A percentile compares a stretch with the other conserved stretches of the same genome.
phyloP scores from a whole-genome alignment of 345 rosid genomes.

The Eucalyptus erythrocorys region DNA sequence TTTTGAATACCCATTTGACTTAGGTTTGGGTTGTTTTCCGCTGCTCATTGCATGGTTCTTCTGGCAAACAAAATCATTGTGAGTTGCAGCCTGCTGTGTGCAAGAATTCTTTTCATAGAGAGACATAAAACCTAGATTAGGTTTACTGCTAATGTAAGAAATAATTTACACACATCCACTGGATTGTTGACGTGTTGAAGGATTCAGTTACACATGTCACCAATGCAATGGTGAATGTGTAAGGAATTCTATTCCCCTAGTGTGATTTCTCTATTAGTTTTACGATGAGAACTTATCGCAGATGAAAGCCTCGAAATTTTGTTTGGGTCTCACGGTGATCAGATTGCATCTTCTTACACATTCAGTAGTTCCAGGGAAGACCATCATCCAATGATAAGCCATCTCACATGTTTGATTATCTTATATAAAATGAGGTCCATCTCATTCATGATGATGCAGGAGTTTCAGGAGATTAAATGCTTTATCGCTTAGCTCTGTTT shows the following conservation, averaged over 20 bases:
- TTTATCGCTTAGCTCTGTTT: neutral
- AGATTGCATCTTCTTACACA: neutral
- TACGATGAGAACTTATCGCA: neutral
- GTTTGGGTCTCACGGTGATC: neutral
- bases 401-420: neutral
- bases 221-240: neutral
- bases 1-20: neutral
- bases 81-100: neutral
- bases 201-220: neutral
- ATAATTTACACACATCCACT: neutral
- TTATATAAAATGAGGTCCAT: neutral
- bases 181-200: neutral
- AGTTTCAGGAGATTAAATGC: neutral
- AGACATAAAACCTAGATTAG: neutral
- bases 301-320: neutral
- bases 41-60: neutral
- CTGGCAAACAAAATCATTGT: neutral
- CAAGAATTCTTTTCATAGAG: neutral
- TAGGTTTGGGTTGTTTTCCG: neutral
- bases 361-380: neutral
- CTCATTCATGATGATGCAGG: neutral
- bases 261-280: neutral
- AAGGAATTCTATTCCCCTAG: neutral
- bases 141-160: neutral
- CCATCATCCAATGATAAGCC: neutral